phyloP scores from a whole-genome alignment of 2,329 filamentous ascomycete genomes.

The Atkinsonella texensis region DNA sequence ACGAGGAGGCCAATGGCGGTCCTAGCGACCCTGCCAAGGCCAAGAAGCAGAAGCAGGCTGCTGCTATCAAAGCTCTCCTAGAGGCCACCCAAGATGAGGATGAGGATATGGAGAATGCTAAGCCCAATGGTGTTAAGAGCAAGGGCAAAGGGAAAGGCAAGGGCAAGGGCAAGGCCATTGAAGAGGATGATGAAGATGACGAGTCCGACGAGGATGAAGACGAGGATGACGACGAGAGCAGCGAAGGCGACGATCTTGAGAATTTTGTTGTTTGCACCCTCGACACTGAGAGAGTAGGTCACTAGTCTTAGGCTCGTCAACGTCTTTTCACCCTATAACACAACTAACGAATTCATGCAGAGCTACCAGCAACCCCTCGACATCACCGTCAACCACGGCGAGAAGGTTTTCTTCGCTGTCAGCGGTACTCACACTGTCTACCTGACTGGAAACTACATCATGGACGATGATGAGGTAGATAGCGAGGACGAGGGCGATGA shows the following conservation, averaged over 20 bases:
- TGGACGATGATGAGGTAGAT: slow-evolving; percentile 53
- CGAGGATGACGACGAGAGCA: slow-evolving; percentile 46
- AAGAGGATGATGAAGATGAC: slow-evolving; percentile 41
- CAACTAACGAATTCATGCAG: slow-evolving; percentile 36
- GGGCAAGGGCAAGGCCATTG: slow-evolving; percentile 55
- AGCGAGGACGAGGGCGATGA: slow-evolving; percentile 50
- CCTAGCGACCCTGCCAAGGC: slow-evolving; percentile 85
- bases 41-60: slow-evolving; percentile 73
- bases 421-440: slow-evolving; percentile 81
- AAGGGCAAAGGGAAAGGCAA: slow-evolving; percentile 58
- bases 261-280: slow-evolving; percentile 94
- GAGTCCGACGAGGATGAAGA: slow-evolving; percentile 24
- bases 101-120: slow-evolving; percentile 65
- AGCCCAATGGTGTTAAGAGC: slow-evolving; percentile 43
- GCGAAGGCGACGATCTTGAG: slow-evolving; percentile 58
- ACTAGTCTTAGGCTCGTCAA: not conserved
- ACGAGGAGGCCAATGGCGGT: slow-evolving; percentile 68
- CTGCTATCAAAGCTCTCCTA: slow-evolving; percentile 66
- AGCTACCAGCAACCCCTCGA: slow-evolving; percentile 92
- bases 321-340: not conserved
- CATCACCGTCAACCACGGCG: slow-evolving; percentile 78
- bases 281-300: slow-evolving; percentile 73
- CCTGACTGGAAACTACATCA: slow-evolving; percentile 92
- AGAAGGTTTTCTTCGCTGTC: slow-evolving; percentile 87
- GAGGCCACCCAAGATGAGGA: slow-evolving; percentile 50